A percentile compares a stretch with the other conserved stretches of the same genome.
Conservation (phyloP, 306 rosid species). For the Gastrolobium bilobum region DNA sequence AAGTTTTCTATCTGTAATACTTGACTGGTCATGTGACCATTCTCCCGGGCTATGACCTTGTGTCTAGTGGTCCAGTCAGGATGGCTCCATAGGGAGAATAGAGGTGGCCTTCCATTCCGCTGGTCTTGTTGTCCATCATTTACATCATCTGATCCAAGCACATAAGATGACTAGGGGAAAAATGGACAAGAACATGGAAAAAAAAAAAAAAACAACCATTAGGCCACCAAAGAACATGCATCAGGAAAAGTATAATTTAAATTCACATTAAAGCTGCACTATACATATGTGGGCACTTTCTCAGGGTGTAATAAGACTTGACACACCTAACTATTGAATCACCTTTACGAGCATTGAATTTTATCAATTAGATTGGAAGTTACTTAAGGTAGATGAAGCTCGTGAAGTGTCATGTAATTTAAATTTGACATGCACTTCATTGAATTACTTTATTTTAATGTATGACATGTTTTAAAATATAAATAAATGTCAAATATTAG, state of each 20-base stretch:
- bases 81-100: conserved; percentile 72
- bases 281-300: neutral
- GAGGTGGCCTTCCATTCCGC: conserved; percentile 58
- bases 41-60: conserved; percentile 59
- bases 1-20: conserved; percentile 34
- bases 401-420: neutral
- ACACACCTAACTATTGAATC: neutral
- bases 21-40: conserved; percentile 50
- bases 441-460: neutral
- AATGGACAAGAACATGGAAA: neutral
- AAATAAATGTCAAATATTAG: neutral
- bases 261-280: conserved; percentile 12
- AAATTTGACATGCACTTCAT: neutral
- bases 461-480: neutral
- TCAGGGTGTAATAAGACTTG: neutral
- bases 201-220: neutral
- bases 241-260: neutral
- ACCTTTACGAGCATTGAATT: neutral
- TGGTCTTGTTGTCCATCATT: conserved; percentile 66
- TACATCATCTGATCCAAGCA: conserved; percentile 70
- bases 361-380: neutral
- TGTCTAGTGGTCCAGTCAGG: conserved; percentile 62
- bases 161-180: conserved; percentile 74
- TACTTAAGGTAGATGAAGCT: neutral
- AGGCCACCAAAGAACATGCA: conserved; percentile 2